Evolutionary conservation across 139 green algal genomes (phyloP), one percentile per base, ranked within the genome.

Genomic region (Yamagishiella unicocca): DNA sequence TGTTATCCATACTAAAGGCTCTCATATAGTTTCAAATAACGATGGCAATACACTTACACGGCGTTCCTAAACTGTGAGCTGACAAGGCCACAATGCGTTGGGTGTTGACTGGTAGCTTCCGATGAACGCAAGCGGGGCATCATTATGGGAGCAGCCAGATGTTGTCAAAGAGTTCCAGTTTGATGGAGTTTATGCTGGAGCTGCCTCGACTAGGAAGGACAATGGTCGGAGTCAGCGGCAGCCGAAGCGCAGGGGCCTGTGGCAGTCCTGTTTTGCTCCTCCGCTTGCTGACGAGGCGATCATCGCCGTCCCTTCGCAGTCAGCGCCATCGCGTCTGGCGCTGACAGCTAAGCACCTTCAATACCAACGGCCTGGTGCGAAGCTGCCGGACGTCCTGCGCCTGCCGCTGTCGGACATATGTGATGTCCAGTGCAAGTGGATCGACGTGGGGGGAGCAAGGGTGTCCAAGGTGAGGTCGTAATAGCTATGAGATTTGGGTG

Each of bases 381-480:
- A 17, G 17, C 50, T 58, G 14, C 66, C 66, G 24, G 66, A 74
- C 14, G 25, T 35, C 7, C 24, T n/a, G 38, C 70, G 27, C 35
- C 2, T 78, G 24, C 37, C 70, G 38, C 38, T 78, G 6, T 78
- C 19, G n/a, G 29, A 64, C n/a, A 62, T 80, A 35, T 10, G 27
- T 9, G 24, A 80, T n/a, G 4, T 80, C 21, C 25, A 62, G 24
- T 40, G 25, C 10, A 80, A 62, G n/a, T 62, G 72, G 42, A 80
- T 80, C n/a, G 10, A 42, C 29, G 72, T 43, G 27, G 72, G 72
- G 10, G 72, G 72, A 62, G 72, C 45, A 22, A 27, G 43, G 42
- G 72, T 80, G 4, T 80, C 72, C 72, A 80, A 80, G 72, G 72
- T 80, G 33, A 53, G 38, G 24, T 58, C 14, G 17, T 12, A 58